These are phyloP conservation scores for Taphrina flavorubra DNA, from an alignment of 1,139 yeast genomes.

Conservation along the genomic window DNA sequence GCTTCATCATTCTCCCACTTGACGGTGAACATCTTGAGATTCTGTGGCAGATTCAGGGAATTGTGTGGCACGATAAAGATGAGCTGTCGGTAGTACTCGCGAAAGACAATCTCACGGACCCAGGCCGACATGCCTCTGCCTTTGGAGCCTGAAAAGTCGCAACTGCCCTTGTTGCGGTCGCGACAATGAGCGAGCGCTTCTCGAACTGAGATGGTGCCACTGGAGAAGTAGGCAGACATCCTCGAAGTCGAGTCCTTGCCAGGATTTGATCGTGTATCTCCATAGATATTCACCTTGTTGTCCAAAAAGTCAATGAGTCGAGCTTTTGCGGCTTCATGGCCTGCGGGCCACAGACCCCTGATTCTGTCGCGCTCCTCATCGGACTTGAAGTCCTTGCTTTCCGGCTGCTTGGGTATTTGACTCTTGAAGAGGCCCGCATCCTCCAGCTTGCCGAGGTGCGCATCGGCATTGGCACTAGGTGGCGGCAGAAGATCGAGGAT, in stretches of 20 bases:
- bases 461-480: slow-evolving; percentile 41
- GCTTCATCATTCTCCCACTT: slow-evolving; percentile 57
- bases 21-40: slow-evolving; percentile 55
- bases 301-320: slow-evolving; percentile 52
- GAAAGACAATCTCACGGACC: slow-evolving; percentile 63
- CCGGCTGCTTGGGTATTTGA: slow-evolving; percentile 45
- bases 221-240: slow-evolving; percentile 57
- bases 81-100: slow-evolving; percentile 63
- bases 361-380: slow-evolving; percentile 43
- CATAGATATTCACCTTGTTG: slow-evolving; percentile 51
- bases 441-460: slow-evolving; percentile 39
- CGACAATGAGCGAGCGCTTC: slow-evolving; percentile 51
- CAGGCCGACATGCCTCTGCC: slow-evolving; percentile 55
- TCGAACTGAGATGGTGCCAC: slow-evolving; percentile 59
- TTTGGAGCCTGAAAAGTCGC: slow-evolving; percentile 49
- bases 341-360: slow-evolving; percentile 52
- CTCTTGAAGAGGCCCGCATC: slow-evolving; percentile 44
- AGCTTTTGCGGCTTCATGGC: slow-evolving; percentile 55
- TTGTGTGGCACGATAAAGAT: slow-evolving; percentile 60
- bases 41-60: slow-evolving; percentile 58
- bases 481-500: slow-evolving; percentile 46
- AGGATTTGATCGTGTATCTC: slow-evolving; percentile 49
- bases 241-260: slow-evolving; percentile 53
- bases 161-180: slow-evolving; percentile 50
- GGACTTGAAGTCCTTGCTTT: slow-evolving; percentile 39